These are phyloP conservation scores for Scortechinia acanthostroma DNA, from an alignment of 2,329 filamentous ascomycete species.

Conservation along the genomic window DNA sequence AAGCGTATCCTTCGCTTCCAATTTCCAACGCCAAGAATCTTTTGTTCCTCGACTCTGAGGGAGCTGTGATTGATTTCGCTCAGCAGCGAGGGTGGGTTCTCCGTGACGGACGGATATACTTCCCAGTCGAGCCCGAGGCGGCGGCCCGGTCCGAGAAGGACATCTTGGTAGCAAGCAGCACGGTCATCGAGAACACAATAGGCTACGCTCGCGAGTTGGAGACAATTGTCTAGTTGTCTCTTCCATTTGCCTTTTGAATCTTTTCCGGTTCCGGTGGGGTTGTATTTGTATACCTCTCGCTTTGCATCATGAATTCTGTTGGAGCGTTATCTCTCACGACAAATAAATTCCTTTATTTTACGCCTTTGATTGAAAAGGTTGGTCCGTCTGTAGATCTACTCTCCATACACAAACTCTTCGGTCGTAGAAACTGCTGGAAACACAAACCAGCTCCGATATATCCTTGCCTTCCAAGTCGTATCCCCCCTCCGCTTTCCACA, in stretches of 20 bases:
- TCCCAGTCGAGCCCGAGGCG: slow-evolving; percentile 42
- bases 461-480: neutral
- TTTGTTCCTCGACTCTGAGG: slow-evolving; percentile 65
- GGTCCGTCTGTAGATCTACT: neutral
- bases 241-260: neutral
- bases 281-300: neutral
- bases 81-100: slow-evolving; percentile 52
- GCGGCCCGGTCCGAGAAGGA: slow-evolving; percentile 39
- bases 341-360: no score
- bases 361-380: no score
- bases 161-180: slow-evolving; percentile 34
- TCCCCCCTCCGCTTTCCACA: neutral
- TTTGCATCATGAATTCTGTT: neutral
- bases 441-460: neutral
- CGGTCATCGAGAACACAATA: slow-evolving; percentile 64
- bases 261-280: neutral
- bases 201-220: slow-evolving; percentile 64
- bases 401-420: neutral
- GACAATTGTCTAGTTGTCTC: slow-evolving; percentile 49
- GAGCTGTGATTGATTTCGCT: slow-evolving; percentile 60
- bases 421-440: neutral
- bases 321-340: neutral
- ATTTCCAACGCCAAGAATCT: slow-evolving; percentile 65
- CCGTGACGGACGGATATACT: slow-evolving; percentile 63
- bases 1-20: slow-evolving; percentile 62